Base-by-base conservation (phyloP, 2,329 filamentous ascomycete species). In the Calonectria pseudoturangicola region DNA sequence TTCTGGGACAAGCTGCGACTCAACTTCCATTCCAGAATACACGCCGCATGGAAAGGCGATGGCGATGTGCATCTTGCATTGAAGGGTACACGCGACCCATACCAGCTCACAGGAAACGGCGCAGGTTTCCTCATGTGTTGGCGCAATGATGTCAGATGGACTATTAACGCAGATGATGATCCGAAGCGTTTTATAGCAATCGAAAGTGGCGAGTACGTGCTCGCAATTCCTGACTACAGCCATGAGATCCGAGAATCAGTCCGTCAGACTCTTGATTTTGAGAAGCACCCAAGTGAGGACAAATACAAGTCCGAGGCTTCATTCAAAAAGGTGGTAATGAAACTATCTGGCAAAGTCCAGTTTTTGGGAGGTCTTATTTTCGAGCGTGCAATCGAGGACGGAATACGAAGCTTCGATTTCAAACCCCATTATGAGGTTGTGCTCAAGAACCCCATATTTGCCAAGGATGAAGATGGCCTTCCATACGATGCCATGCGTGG, bases 261-360 rank as follows among this genome's bases (percentile, higher is more conserved):
- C 36, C 86, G 86, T 21, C 86, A 83, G 36, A 82, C 82, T 28
- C 90, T 87, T 41, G 88, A 92, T 66, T 87, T 89, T 58, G 91
- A 92, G 65, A 93, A 89, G 76, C 87, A 92, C 39, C 86, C 90
- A 2, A 91, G 89, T 64, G 90, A 91, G 16, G 93, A 92, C 72
- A 92, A 89, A 76, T 88, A 90, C 79, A 94, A 92, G 78, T 91
- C 93, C 43, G 92, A 93, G 2, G 94, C 95, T n/a, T 89, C 93
- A 0, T 99, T 99, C 88, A 98, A 98, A 84, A 99, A 99, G 85
- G 97, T 98, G 4, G 92, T 98, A 65, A 98, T 99, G 96, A 99
- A 99, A 84, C 89, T 99, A 15, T 98, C 97, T 4, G 97, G 97
- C 16, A 97, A 97, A 80, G 97, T 99, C 0, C 94, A 95, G 83